Percentiles rank a stretch among this genome's conserved stretches.
phyloP scores from a whole-genome alignment of 345 rosid species.

The Rhodamnia rubescens region DNA sequence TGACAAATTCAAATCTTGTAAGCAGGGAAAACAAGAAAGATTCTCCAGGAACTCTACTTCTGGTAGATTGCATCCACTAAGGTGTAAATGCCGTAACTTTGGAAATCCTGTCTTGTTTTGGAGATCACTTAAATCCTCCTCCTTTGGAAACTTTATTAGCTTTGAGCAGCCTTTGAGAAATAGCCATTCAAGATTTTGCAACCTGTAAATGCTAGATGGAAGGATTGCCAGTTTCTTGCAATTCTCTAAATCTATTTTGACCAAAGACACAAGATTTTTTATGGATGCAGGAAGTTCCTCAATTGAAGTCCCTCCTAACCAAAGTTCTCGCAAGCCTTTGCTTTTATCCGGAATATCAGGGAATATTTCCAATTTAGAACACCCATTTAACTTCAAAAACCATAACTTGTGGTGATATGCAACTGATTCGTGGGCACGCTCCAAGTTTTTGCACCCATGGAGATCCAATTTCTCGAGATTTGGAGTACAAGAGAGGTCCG shows the following conservation, averaged over 20 bases:
- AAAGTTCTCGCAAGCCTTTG: no score
- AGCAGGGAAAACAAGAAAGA: neutral
- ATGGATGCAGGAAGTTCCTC: no score
- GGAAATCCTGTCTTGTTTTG: neutral
- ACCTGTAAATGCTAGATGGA: neutral
- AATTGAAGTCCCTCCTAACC: no score
- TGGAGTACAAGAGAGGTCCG: neutral
- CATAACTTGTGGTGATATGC: fast-evolving
- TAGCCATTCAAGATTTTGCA: fast-evolving
- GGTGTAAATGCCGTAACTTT: fast-evolving
- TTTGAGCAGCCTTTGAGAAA: fast-evolving
- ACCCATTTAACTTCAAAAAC: fast-evolving
- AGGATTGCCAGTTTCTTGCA: neutral
- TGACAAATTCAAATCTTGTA: fast-evolving
- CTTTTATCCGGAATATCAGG: neutral
- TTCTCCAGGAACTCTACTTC: neutral
- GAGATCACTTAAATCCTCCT: neutral
- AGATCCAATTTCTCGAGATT: fast-evolving
- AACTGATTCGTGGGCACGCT: neutral
- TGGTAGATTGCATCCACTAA: fast-evolving
- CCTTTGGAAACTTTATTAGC: neutral
- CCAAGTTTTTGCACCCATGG: fast-evolving
- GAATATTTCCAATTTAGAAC: fast-evolving
- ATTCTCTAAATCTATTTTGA: fast-evolving
- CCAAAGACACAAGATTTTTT: neutral